phyloP scores from a whole-genome alignment of 257 asterid genomes.

The Rehmannia glutinosa region DNA sequence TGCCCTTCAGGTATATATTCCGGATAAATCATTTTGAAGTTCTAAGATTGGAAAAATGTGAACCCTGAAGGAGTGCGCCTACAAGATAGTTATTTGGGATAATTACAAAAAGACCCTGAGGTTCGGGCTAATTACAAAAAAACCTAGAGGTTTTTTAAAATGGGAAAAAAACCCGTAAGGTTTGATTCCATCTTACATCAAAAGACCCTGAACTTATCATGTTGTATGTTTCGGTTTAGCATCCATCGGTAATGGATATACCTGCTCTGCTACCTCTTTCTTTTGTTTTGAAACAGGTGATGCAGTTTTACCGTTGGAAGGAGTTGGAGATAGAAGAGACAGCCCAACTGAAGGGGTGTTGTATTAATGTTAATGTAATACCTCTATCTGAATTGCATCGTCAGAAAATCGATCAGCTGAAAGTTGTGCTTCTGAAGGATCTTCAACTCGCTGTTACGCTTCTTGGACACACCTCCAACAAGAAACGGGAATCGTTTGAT shows the following conservation, averaged over 20 bases:
- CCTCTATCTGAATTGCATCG: conserved; percentile 32
- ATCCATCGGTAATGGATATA: too few species aligned
- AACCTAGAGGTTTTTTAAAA: too few species aligned
- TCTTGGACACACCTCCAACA: conserved; percentile 15
- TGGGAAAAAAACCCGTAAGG: too few species aligned
- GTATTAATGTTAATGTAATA: conserved; percentile 5
- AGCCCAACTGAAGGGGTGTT: conserved; percentile 17
- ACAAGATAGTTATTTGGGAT: too few species aligned
- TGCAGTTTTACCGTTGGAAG: conserved; percentile 63
- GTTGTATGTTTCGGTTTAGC: too few species aligned
- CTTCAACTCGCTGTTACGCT: conserved; percentile 26
- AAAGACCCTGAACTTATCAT: too few species aligned
- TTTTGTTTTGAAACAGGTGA: conserved; percentile 38
- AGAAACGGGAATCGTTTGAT: conserved; percentile 27
- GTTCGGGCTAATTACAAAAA: too few species aligned
- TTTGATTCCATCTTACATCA: too few species aligned
- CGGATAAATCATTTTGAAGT: not conserved
- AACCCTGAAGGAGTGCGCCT: not conserved
- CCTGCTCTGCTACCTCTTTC: not conserved
- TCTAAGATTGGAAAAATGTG: not conserved
- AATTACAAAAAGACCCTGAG: too few species aligned
- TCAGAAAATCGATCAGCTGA: conserved; percentile 28
- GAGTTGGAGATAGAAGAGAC: conserved; percentile 15
- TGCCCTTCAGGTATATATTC: conserved; percentile 74
- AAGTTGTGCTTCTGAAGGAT: conserved; percentile 42